Evolutionary conservation across 208 protist genomes (phyloP).

Genomic region (Wallacemonas sp.): DNA sequence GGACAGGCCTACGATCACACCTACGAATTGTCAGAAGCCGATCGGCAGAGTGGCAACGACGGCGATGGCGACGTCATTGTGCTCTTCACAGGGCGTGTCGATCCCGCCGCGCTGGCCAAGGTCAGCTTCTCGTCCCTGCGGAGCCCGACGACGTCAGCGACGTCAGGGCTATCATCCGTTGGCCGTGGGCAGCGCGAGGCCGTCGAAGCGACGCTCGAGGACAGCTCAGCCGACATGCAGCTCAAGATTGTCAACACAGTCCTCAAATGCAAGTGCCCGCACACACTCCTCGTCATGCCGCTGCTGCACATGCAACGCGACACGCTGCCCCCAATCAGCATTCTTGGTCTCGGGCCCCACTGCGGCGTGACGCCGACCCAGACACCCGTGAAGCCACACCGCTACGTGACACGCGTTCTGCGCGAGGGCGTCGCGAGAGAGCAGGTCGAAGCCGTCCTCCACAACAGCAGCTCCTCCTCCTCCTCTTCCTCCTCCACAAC

Average conservation of each 20-base stretch:
- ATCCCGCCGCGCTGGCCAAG: constrained; percentile 22
- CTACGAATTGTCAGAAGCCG: constrained; percentile 37
- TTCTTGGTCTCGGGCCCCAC: constrained; percentile 69
- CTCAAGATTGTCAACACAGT: constrained; percentile 74
- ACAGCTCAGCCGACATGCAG: constrained; percentile 54
- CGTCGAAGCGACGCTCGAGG: constrained; percentile 2
- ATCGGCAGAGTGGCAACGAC: constrained; percentile 48
- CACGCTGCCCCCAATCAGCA: constrained; percentile 46
- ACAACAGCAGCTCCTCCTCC: background rate
- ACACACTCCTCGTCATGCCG: constrained; percentile 84
- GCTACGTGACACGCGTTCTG: constrained; percentile 13
- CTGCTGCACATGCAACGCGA: constrained; percentile 59
- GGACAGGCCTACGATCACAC: constrained; percentile 33
- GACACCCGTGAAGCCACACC: background rate
- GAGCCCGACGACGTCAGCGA: constrained; percentile 1
- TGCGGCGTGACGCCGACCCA: constrained; percentile 40
- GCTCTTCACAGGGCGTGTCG: constrained; percentile 63
- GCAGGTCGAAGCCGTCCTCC: background rate
- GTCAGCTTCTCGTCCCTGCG: constrained; percentile 18
- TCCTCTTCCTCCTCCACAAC: background rate
- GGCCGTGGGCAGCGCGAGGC: background rate
- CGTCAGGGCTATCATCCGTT: background rate
- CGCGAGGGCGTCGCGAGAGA: constrained; percentile 10
- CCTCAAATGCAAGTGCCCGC: constrained; percentile 90
- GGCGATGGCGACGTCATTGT: constrained; percentile 86